Evolutionary conservation across 345 rosid genomes (phyloP), one percentile per base, ranked within the genome.

Genomic region (Ceriops tagal): DNA sequence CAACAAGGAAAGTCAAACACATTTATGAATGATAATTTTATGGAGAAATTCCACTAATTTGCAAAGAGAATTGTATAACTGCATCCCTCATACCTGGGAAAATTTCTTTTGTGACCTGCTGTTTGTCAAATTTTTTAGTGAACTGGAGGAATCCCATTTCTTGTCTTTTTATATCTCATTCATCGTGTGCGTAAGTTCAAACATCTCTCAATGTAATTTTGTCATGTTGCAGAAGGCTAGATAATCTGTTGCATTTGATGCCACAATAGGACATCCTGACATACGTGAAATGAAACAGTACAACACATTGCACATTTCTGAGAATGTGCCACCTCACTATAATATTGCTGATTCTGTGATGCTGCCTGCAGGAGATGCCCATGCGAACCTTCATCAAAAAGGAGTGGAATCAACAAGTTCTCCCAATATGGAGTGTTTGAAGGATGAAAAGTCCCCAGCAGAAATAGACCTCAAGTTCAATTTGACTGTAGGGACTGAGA

Each of bases 341-440:
- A 22, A 16, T 59, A 66, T 9, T 35, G 62, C 32, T 60, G 37
- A 60, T 58, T 51, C 21, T 66, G 34, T 43, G 5, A 24, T 52
- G 32, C 21, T 13, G 21, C 58, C n/a, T 58, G 49, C 68, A 64
- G 62, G 52, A 71, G 69, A 55, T 11, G 68, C 76, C 26, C 66
- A 53, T 32, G 55, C 71, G 59, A 75, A 73, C 64, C 64, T 78
- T 0, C 69, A 43, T 58, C 73, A 78, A 52, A 30, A 62, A 43
- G 79, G 16, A 65, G 57, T 51, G 49, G 72, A 74, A 52, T 30
- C 28, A 26, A 31, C 34, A 55, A 31, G 32, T 66, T 37, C 47
- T 53, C 21, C 69, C 11, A 53, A 30, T 22, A 21, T 5, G 11
- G 43, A 30, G 60, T 24, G 32, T 20, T 52, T 66, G 31, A 10